Base-by-base conservation (phyloP, 2,329 filamentous ascomycete species). In the Podosphaera aphanis region DNA sequence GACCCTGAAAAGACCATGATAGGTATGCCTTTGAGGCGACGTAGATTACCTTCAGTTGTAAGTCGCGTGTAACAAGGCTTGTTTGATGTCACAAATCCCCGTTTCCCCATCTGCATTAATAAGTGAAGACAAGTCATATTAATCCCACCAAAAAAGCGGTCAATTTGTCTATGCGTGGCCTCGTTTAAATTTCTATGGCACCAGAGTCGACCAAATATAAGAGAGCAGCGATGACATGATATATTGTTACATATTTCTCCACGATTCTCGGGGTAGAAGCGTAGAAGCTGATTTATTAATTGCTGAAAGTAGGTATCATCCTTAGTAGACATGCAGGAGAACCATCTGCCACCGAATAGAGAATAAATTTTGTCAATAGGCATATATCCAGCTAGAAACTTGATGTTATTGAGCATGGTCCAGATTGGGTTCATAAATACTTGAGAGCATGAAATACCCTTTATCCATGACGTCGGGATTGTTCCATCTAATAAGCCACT, bases 361-460 rank as follows among this genome's bases (percentile, higher is more conserved):
- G 52, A 57, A 58, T 75, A 75, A 4, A 71, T 38, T 18, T 53
- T 59, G 52, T 74, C 68, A n/a, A 70, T 58, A 0, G 65, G 53
- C 1, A 73, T 51, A 0, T 69, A 69, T 0, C 55, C 53, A 2
- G 64, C 61, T 40, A 62, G 56, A 37, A 68, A 67, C 61, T 78
- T 78, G 52, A 68, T 62, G 59, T 67, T 63, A 60, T 78, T 78
- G 48, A 66, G 56, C 1, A 61, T 58, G 50, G 65, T 64, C 68
- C 72, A 77, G 40, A 71, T 63, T 1, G 73, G 71, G 58, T 77
- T 70, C 64, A 75, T 71, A 56, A 78, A 77, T 2, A 77, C 73
- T 53, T 77, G 73, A 31, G 68, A 73, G 56, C 66, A 69, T 0
- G 67, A 69, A 46, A 79, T 62, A 16, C 74, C 74, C 16, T 62